Evolutionary conservation across 2,329 filamentous ascomycete species (phyloP).

Genomic region (Cercospora sp.): DNA sequence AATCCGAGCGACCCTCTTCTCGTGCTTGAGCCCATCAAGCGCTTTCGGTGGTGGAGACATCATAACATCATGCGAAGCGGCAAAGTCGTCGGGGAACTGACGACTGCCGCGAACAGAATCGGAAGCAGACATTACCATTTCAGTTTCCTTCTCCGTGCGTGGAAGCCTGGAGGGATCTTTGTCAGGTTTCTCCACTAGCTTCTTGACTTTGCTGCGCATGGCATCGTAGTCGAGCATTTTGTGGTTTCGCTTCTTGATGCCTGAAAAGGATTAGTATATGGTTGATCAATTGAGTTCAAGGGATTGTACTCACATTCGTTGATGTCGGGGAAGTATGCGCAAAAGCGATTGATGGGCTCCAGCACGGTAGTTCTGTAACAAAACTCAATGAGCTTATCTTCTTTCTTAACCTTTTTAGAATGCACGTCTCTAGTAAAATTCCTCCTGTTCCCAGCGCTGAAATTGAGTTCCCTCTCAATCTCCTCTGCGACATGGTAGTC

Average conservation of each 20-base stretch:
- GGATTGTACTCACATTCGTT: slow-evolving; percentile 73
- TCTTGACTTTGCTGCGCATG: slow-evolving; percentile 93
- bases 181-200: slow-evolving; percentile 95
- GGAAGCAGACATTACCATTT: slow-evolving; percentile 58
- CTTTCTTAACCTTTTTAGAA: slow-evolving; percentile 19
- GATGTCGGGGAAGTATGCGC: slow-evolving; percentile 97
- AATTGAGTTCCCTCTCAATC: slow-evolving; percentile 36
- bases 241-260: slow-evolving; percentile 97
- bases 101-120: slow-evolving; percentile 22
- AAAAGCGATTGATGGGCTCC: slow-evolving; percentile 93
- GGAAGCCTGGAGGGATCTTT: slow-evolving; percentile 97
- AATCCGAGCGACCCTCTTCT: slow-evolving; percentile 11
- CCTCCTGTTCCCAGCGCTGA: slow-evolving; percentile 28
- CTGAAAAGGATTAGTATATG: slow-evolving; percentile 42
- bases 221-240: slow-evolving; percentile 98
- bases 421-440: slow-evolving; percentile 23
- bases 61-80: slow-evolving; percentile 21
- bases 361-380: slow-evolving; percentile 76
- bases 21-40: slow-evolving; percentile 29
- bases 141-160: slow-evolving; percentile 91
- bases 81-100: slow-evolving; percentile 9
- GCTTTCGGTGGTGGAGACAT: slow-evolving; percentile 33
- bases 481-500: slow-evolving; percentile 24
- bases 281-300: too few species aligned
- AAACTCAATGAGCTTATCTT: slow-evolving; percentile 37